Evolutionary conservation across 2,329 filamentous ascomycete genomes (phyloP).

Genomic region (Pseudogymnoascus sp.): DNA sequence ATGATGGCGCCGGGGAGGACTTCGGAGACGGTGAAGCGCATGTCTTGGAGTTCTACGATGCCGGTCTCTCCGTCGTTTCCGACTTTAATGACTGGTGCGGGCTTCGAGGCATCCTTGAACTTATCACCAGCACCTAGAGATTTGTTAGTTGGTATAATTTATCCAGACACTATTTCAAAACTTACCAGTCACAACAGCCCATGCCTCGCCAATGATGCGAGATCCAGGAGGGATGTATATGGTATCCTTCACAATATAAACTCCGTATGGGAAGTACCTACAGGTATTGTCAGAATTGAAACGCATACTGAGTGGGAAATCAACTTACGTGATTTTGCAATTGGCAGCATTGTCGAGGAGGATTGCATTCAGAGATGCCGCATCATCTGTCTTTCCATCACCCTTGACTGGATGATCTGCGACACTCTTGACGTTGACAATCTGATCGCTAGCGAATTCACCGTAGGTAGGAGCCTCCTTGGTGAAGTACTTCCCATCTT

Average conservation of each 20-base stretch:
- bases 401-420: conserved; percentile 32
- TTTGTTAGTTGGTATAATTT: background rate
- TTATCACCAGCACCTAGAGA: conserved; percentile 35
- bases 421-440: conserved; percentile 40
- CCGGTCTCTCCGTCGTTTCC: conserved; percentile 43
- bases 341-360: conserved; percentile 19
- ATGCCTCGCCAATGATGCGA: conserved; percentile 47
- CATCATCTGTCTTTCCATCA: conserved; percentile 33
- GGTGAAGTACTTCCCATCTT: conserved; percentile 33
- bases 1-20: conserved; percentile 35
- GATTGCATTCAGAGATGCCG: conserved; percentile 26
- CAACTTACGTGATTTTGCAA: conserved; percentile 10
- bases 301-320: background rate
- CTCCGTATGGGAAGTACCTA: conserved; percentile 36
- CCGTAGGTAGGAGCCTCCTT: conserved; percentile 35
- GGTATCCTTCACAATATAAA: conserved; percentile 39
- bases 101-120: conserved; percentile 35
- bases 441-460: conserved; percentile 32
- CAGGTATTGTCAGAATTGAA: conserved; percentile 19
- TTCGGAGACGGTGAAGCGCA: conserved; percentile 43
- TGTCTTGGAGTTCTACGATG: conserved; percentile 42
- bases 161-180: background rate
- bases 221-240: conserved; percentile 40
- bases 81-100: conserved; percentile 40
- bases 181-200: conserved; percentile 29